Conservation (phyloP, 257 asterid genomes). For the Cruciata laevipes region DNA sequence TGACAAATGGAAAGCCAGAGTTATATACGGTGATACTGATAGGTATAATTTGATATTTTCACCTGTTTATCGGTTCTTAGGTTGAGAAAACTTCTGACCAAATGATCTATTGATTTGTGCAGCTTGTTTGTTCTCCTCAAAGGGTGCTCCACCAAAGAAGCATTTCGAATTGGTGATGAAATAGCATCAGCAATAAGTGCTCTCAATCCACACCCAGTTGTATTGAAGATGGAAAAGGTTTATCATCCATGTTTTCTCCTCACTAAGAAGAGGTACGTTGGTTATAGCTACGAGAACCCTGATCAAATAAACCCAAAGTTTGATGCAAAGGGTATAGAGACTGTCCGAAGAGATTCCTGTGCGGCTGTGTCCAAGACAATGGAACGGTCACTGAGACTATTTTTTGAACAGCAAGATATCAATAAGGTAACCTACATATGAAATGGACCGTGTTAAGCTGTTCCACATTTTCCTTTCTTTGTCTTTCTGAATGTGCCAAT, state of each 20-base stretch:
- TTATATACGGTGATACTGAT: constrained; percentile 92
- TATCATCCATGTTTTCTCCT: constrained; percentile 92
- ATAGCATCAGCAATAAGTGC: constrained; percentile 75
- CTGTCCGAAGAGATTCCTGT: constrained; percentile 94
- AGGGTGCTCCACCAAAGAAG: constrained; percentile 78
- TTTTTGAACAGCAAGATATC: constrained; percentile 63
- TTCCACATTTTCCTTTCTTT: not conserved
- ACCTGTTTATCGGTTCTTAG: not conserved
- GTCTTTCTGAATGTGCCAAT: not conserved
- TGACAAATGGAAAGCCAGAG: constrained; percentile 81
- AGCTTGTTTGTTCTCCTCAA: constrained; percentile 95
- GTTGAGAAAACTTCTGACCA: not conserved
- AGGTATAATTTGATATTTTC: constrained; percentile 35
- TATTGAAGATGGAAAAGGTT: constrained; percentile 90
- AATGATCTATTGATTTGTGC: constrained; percentile 19
- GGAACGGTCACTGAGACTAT: constrained; percentile 80
- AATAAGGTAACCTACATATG: constrained; percentile 40
- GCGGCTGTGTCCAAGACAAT: constrained; percentile 79
- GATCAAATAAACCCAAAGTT: constrained; percentile 69
- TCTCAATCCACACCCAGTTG: constrained; percentile 80
- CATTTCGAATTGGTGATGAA: constrained; percentile 75
- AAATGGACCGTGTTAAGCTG: constrained; percentile 3
- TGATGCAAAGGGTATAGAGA: constrained; percentile 98
- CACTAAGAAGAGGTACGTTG: constrained; percentile 93
- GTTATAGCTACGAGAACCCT: constrained; percentile 85